Percentiles rank a stretch among this genome's conserved stretches.
These are phyloP conservation scores for Trichosanthes truncata DNA, from an alignment of 306 rosid species.

Conservation along the genomic window DNA sequence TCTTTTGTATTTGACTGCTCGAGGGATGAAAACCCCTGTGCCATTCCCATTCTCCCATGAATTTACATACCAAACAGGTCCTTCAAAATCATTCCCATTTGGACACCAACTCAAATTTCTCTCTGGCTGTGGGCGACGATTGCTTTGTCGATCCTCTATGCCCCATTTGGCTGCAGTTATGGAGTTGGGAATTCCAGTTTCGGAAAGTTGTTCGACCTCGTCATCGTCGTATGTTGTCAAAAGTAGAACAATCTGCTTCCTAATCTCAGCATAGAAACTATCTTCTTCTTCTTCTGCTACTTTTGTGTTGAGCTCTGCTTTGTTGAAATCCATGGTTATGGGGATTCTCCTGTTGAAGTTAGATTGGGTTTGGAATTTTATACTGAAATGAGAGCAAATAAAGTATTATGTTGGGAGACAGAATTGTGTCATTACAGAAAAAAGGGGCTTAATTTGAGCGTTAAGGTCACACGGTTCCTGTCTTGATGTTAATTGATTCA, in stretches of 20 bases:
- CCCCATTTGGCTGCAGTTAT: not conserved
- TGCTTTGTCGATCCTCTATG: not conserved
- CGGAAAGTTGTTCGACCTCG: constrained; percentile 1
- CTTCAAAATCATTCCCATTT: constrained; percentile 15
- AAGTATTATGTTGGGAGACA: not conserved
- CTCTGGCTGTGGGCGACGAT: not conserved
- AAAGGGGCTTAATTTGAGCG: not conserved
- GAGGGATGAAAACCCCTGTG: constrained; percentile 79
- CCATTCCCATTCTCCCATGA: constrained; percentile 37
- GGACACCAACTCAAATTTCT: constrained; percentile 24
- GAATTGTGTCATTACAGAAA: not conserved
- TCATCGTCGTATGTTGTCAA: constrained; percentile 39
- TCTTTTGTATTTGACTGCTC: constrained; percentile 21
- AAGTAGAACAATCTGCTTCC: constrained; percentile 43
- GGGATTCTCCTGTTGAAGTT: not conserved
- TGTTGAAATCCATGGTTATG: constrained; percentile 21
- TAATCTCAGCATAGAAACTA: constrained; percentile 50
- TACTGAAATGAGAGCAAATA: not conserved
- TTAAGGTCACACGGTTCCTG: not conserved
- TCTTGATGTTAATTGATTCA: not conserved
- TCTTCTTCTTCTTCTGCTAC: constrained; percentile 33
- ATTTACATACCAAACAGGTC: constrained; percentile 28
- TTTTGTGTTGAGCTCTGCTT: constrained; percentile 3
- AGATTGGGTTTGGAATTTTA: not conserved
- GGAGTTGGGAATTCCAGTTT: not conserved